Evolutionary conservation across 2,329 filamentous ascomycete species (phyloP).

Genomic region (Echinosphaeria canescens): DNA sequence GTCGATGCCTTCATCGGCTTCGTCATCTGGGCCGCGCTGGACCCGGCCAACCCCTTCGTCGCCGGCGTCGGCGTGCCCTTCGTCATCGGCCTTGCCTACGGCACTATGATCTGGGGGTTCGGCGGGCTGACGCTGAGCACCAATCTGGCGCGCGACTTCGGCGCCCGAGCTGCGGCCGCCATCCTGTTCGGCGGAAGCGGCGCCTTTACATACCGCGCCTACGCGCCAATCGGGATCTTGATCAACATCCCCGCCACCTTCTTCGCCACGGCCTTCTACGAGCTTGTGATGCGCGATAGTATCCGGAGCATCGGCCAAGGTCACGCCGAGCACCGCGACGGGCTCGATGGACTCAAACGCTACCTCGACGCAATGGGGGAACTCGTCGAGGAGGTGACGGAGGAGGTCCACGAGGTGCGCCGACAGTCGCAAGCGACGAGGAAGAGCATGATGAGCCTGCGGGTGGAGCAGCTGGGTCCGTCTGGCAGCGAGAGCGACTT

Average conservation of each 20-base stretch:
- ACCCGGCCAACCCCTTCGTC: slow-evolving; percentile 35
- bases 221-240: background rate
- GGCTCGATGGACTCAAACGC: too few species aligned
- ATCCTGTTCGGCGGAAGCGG: slow-evolving; percentile 32
- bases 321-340: background rate
- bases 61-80: slow-evolving; percentile 22
- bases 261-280: background rate
- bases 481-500: too few species aligned
- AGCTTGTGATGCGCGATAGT: background rate
- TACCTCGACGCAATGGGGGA: too few species aligned
- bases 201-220: slow-evolving; percentile 13
- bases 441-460: too few species aligned
- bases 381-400: too few species aligned
- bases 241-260: background rate
- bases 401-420: too few species aligned
- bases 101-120: slow-evolving; percentile 31
- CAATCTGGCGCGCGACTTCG: slow-evolving; percentile 34
- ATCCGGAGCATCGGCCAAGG: background rate
- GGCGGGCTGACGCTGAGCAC: slow-evolving; percentile 29
- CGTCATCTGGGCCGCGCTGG: slow-evolving; percentile 24
- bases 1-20: slow-evolving; percentile 27
- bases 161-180: slow-evolving; percentile 33
- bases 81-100: slow-evolving; percentile 32
- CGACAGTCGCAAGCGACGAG: too few species aligned
- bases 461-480: too few species aligned